phyloP scores from a whole-genome alignment of 805 yeast genomes.

The Spathaspora hagerdaliae region DNA sequence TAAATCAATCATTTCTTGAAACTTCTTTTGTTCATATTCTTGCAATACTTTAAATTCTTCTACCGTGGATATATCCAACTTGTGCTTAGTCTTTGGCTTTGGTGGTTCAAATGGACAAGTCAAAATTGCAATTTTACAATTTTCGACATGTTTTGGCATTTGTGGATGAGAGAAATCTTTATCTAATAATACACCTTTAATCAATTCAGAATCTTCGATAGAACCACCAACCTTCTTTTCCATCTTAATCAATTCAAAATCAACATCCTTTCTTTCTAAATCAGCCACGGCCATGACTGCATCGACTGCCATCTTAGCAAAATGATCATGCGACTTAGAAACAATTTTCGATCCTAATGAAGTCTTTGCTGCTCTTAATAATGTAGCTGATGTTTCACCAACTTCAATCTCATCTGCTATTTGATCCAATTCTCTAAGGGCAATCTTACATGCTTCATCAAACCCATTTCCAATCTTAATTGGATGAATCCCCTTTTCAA shows the following conservation, averaged over 20 bases:
- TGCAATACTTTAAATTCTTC: constrained; percentile 92
- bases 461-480: constrained; percentile 95
- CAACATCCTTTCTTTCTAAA: constrained; percentile 88
- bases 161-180: constrained; percentile 98
- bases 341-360: constrained; percentile 95
- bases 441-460: constrained; percentile 94
- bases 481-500: constrained; percentile 97
- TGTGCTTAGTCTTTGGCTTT: constrained; percentile 98
- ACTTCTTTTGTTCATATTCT: constrained; percentile 86
- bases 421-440: constrained; percentile 69
- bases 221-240: constrained; percentile 97
- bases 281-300: constrained; percentile 92
- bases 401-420: constrained; percentile 66
- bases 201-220: constrained; percentile 75
- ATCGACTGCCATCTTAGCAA: constrained; percentile 96
- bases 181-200: constrained; percentile 89
- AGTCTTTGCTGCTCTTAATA: constrained; percentile 90
- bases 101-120: constrained; percentile 99
- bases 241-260: constrained; percentile 91
- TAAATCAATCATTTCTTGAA: constrained; percentile 80
- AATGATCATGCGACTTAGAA: constrained; percentile 86
- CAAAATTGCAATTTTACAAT: constrained; percentile 88
- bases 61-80: constrained; percentile 86
- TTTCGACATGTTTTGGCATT: constrained; percentile 78
- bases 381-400: constrained; percentile 46